Evolutionary conservation across 306 rosid genomes (phyloP).

Genomic region (Luffa acutangula): DNA sequence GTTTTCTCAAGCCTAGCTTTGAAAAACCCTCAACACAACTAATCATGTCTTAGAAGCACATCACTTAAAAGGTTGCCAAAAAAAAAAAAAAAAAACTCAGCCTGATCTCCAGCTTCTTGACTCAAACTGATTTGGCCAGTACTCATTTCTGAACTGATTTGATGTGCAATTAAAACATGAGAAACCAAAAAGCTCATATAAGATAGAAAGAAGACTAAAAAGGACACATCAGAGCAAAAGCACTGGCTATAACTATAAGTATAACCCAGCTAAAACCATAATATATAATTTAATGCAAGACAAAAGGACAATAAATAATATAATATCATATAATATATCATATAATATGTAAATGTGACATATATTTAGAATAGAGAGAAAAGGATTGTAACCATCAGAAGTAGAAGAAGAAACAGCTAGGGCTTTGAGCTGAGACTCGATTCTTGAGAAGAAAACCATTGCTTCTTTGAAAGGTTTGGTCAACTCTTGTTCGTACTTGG

Average conservation of each 20-base stretch:
- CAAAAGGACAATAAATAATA: not conserved
- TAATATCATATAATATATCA: not conserved
- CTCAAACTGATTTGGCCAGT: not conserved
- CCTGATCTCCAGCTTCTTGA: not conserved
- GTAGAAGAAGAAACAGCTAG: conserved; percentile 20
- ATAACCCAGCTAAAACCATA: not conserved
- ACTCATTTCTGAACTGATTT: not conserved
- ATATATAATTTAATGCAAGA: not conserved
- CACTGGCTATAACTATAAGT: not conserved
- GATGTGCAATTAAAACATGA: not conserved
- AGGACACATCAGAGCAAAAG: not conserved
- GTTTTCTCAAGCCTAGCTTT: not conserved
- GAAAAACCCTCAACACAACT: not conserved
- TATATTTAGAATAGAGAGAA: not conserved
- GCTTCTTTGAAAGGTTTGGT: conserved; percentile 39
- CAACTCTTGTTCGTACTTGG: conserved; percentile 39
- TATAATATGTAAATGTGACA: no score
- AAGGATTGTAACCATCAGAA: conserved; percentile 14
- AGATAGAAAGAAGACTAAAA: not conserved
- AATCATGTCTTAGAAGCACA: not conserved
- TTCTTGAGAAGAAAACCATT: conserved; percentile 30
- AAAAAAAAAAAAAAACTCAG: not conserved
- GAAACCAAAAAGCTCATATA: not conserved
- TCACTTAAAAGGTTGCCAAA: not conserved
- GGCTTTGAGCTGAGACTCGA: conserved; percentile 28